Evolutionary conservation across 2,329 filamentous ascomycete species (phyloP).

Genomic region (Beauveria brongniartii): DNA sequence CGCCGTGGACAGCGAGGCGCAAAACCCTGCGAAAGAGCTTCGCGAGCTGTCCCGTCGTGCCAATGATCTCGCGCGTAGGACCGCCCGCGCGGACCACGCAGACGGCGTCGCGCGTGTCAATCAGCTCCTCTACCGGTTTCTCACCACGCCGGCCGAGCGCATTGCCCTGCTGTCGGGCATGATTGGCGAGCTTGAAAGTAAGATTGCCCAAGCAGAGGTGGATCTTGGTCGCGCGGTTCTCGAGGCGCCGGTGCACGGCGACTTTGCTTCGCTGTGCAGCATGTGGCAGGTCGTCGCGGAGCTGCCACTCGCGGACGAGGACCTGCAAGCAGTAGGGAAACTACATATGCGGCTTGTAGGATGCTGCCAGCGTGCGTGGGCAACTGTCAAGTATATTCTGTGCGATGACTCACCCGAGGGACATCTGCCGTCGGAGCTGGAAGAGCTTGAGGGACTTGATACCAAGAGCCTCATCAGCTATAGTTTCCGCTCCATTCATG

Average conservation of each 20-base stretch:
- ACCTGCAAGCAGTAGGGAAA: conserved; percentile 27
- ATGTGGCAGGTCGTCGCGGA: conserved; percentile 44
- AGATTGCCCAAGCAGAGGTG: conserved; percentile 52
- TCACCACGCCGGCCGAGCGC: conserved; percentile 33
- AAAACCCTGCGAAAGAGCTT: conserved; percentile 26
- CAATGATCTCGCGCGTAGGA: conserved; percentile 53
- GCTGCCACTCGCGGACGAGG: conserved; percentile 28
- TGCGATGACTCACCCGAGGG: conserved; percentile 95
- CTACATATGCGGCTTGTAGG: conserved; percentile 49
- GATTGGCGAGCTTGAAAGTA: conserved; percentile 53
- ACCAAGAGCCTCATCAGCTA: conserved; percentile 90
- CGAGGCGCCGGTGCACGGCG: conserved; percentile 59
- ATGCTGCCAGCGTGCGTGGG: conserved; percentile 66
- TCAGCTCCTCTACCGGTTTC: conserved; percentile 58
- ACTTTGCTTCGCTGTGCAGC: conserved; percentile 57
- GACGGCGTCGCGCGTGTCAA: conserved; percentile 79
- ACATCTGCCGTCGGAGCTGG: conserved; percentile 68
- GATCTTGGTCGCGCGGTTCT: conserved; percentile 61
- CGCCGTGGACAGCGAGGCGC: neutral
- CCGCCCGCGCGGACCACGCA: conserved; percentile 82
- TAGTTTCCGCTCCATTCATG: conserved; percentile 90
- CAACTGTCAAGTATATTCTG: conserved; percentile 63
- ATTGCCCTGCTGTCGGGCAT: conserved; percentile 48
- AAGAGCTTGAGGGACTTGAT: conserved; percentile 61
- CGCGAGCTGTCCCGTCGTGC: conserved; percentile 42